These are phyloP conservation scores for Panellus pusillus DNA, from an alignment of 768 basidiomycete species.

Conservation along the genomic window DNA sequence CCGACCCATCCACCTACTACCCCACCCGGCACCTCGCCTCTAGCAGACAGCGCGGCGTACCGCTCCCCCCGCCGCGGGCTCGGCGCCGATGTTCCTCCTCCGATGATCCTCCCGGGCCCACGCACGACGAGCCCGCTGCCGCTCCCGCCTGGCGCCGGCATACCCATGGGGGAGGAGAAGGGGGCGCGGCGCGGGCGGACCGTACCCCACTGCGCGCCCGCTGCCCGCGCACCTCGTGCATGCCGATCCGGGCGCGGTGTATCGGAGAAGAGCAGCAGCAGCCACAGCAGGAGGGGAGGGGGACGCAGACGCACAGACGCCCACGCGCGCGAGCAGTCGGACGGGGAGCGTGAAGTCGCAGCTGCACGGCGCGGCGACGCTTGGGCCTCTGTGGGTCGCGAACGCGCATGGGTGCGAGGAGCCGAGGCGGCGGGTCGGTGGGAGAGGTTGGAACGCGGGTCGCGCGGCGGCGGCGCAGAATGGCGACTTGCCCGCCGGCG, in stretches of 20 bases:
- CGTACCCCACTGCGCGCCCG: conserved; percentile 24
- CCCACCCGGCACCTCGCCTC: conserved; percentile 22
- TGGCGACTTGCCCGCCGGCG: background rate
- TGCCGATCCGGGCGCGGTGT: too few relatives aligned
- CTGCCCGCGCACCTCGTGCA: conserved; percentile 35
- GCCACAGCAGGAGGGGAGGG: too few relatives aligned
- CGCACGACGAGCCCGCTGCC: background rate
- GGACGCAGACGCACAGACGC: background rate
- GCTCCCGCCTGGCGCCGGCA: background rate
- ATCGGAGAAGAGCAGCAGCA: too few relatives aligned
- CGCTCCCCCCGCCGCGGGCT: conserved; percentile 17
- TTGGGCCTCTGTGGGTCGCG: conserved; percentile 48
- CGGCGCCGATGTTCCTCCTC: background rate
- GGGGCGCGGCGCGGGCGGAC: too few relatives aligned
- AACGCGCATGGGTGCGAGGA: conserved; percentile 26
- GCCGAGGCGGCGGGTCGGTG: background rate
- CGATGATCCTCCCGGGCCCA: too few relatives aligned
- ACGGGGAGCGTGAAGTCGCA: conserved; percentile 16
- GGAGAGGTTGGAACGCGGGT: conserved; percentile 2
- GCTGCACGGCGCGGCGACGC: conserved; percentile 29
- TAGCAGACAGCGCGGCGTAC: conserved; percentile 23
- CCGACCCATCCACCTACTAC: conserved; percentile 4
- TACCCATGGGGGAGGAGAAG: conserved; percentile 17
- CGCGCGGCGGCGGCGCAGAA: conserved; percentile 1
- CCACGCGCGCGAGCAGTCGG: conserved; percentile 9